phyloP scores from a whole-genome alignment of 208 protist genomes.

The Wallacemonas sp. region DNA sequence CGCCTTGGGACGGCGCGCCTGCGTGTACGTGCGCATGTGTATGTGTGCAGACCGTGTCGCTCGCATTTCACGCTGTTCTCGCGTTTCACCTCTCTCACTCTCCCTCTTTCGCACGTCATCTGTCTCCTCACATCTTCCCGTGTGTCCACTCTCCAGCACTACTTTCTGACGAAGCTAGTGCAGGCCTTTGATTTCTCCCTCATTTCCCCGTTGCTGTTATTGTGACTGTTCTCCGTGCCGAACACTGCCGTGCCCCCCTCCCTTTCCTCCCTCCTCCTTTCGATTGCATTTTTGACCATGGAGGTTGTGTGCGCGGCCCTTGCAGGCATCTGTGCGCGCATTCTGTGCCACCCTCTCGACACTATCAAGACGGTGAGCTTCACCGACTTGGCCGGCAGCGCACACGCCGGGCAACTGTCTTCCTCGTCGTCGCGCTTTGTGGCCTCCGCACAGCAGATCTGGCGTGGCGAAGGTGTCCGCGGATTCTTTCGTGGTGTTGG shows the following conservation, averaged over 20 bases:
- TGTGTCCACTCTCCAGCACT: neutral
- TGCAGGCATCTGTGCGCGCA: constrained; percentile 57
- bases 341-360: constrained; percentile 82
- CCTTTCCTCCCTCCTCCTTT: constrained; percentile 13
- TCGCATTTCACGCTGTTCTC: constrained; percentile 10
- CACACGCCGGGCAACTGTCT: neutral
- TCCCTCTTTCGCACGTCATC: neutral
- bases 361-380: constrained; percentile 84
- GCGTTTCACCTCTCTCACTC: neutral
- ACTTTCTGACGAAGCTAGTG: too few species aligned
- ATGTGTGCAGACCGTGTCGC: neutral
- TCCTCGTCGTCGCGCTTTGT: constrained; percentile 18
- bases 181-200: too few species aligned
- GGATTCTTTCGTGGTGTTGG: constrained; percentile 88
- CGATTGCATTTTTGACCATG: constrained; percentile 23
- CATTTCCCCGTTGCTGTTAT: too few species aligned
- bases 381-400: constrained; percentile 60
- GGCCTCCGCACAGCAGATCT: constrained; percentile 37
- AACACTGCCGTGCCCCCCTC: constrained; percentile 7
- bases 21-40: constrained; percentile 8
- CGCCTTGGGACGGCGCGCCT: neutral
- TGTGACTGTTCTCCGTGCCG: too few species aligned
- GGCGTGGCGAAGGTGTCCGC: constrained; percentile 45
- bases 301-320: constrained; percentile 60
- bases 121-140: neutral